A percentile compares a stretch with the other conserved stretches of the same genome.
phyloP scores from a whole-genome alignment of 139 green algal genomes.

The Coelastrella sp. region DNA sequence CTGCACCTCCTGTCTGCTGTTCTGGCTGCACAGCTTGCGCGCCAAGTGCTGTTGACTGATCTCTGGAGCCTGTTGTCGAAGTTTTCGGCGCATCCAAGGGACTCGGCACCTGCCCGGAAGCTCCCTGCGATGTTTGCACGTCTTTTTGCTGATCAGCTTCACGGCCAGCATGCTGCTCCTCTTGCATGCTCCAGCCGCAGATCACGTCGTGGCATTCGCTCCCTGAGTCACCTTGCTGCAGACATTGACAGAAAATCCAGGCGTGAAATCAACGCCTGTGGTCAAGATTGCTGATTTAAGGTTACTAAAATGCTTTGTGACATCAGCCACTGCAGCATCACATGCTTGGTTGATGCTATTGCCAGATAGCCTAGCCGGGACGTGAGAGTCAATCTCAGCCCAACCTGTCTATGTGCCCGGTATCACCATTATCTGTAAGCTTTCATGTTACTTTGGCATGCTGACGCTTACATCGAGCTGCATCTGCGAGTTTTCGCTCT shows the following conservation, averaged over 20 bases:
- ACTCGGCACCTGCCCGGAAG: not conserved
- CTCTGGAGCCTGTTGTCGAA: not conserved
- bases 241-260: not conserved
- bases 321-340: too few relatives aligned
- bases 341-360: not conserved
- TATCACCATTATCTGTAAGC: too few relatives aligned
- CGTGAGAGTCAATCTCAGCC: not conserved
- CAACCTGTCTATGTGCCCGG: too few relatives aligned
- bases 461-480: too few relatives aligned
- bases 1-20: not conserved
- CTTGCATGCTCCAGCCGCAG: constrained; percentile 28
- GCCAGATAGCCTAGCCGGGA: not conserved
- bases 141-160: not conserved
- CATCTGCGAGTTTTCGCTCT: too few relatives aligned
- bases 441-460: too few relatives aligned
- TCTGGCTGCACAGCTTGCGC: not conserved
- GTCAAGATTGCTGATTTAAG: too few relatives aligned
- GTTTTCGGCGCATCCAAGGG: constrained; percentile 9
- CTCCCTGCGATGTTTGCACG: not conserved
- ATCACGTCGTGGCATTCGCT: constrained; percentile 12
- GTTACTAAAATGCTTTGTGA: too few relatives aligned
- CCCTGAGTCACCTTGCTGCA: not conserved
- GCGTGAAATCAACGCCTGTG: too few relatives aligned
- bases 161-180: constrained; percentile 32
- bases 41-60: not conserved